These are phyloP conservation scores for Echinosophora koreensis DNA, from an alignment of 306 rosid species.

Conservation along the genomic window DNA sequence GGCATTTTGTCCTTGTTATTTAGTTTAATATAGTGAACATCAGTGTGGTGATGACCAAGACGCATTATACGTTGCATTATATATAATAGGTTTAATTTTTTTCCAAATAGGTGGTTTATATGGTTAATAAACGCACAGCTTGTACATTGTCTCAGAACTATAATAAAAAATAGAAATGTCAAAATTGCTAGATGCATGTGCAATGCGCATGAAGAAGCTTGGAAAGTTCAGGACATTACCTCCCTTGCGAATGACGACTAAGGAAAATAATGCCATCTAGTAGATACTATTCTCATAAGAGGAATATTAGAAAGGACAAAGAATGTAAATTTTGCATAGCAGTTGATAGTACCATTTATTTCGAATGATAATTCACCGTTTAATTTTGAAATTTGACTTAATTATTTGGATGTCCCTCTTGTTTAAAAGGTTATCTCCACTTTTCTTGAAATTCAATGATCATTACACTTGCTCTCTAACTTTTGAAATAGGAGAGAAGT, in stretches of 20 bases:
- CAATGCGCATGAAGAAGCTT: slow-evolving; percentile 15
- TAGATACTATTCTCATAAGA: neutral
- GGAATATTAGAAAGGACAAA: neutral
- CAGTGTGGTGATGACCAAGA: neutral
- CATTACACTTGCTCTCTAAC: too few species aligned
- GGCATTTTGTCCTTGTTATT: neutral
- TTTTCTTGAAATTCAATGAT: too few species aligned
- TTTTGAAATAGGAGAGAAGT: too few species aligned
- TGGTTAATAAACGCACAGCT: too few species aligned
- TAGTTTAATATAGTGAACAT: neutral
- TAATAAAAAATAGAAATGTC: neutral
- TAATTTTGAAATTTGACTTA: too few species aligned
- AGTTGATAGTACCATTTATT: neutral
- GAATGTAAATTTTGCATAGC: neutral
- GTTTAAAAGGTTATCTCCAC: too few species aligned
- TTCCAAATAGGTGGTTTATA: too few species aligned
- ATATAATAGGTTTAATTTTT: neutral
- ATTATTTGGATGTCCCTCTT: too few species aligned
- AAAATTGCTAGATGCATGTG: slow-evolving; percentile 26
- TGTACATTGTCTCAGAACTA: too few species aligned
- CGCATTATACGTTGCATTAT: neutral
- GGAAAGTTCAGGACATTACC: neutral
- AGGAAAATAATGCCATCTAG: slow-evolving; percentile 8
- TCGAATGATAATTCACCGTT: too few species aligned
- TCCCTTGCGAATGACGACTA: neutral